Evolutionary conservation across 179 eudicot genomes (phyloP), one percentile per base, ranked within the genome.

Genomic region (Silene vulgaris): DNA sequence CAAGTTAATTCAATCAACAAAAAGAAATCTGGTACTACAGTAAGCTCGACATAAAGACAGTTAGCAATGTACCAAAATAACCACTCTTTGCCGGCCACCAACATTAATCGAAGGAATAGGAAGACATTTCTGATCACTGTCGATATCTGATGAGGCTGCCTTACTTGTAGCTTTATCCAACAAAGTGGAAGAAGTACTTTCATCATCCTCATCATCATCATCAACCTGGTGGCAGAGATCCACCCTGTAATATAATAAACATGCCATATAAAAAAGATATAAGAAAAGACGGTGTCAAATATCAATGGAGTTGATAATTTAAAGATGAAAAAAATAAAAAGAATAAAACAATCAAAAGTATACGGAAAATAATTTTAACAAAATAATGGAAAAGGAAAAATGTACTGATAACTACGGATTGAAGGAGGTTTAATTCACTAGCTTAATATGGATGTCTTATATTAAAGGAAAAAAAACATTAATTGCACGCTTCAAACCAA

Each of bases 151-250:
- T 54, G 50, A 79, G 68, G 54, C 59, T 65, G 88, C 71, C 74
- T 85, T 85, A 73, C 78, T 85, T 43, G 70, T 82, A 35, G 74
- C 70, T 81, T 85, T 86, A 72, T 86, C 92, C 78, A 94, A 76
- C 81, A 94, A 82, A 75, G 85, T 75, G 81, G 88, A 89, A 69
- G 54, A 89, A 74, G 90, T 80, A 79, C 87, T 90, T 61, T 87
- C 92, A 28, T 93, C 97, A n/a, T 93, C 98, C 48, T 94, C 98
- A 62, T 91, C 92, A 56, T 92, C 92, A 82, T 92, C 92, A 82
- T 90, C 88, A 78, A 87, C 76, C 85, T 91, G 98, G 85, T 94
- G 97, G 86, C 98, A 94, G 77, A 91, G 89, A 85, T 91, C 97
- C 75, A 91, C 89, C 98, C 98, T 94, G 70, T 74, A 84, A 76